Evolutionary conservation across 768 basidiomycete species (phyloP).

Genomic region (Ramaria sp.): DNA sequence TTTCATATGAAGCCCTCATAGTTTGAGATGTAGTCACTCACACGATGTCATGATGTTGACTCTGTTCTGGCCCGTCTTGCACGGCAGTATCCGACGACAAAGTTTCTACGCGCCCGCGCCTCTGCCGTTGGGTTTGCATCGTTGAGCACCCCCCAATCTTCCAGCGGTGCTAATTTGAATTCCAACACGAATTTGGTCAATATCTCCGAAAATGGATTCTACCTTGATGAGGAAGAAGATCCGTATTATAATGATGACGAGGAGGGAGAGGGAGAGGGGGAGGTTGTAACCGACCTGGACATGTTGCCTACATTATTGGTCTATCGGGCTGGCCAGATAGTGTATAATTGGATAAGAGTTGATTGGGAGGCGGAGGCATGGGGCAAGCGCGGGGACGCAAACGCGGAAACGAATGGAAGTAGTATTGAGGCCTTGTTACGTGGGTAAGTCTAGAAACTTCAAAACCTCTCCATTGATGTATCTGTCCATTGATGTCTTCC

Average conservation of each 20-base stretch:
- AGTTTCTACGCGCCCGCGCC: conserved; percentile 77
- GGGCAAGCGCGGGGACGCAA: background rate
- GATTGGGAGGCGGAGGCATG: conserved; percentile 41
- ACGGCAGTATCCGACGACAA: conserved; percentile 55
- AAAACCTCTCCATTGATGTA: background rate
- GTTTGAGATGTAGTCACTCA: conserved; percentile 42
- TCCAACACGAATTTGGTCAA: conserved; percentile 8
- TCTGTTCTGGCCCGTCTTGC: conserved; percentile 58
- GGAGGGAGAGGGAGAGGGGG: conserved; percentile 27
- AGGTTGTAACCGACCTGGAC: conserved; percentile 50
- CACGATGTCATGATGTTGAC: conserved; percentile 64
- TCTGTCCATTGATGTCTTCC: background rate
- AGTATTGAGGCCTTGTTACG: conserved; percentile 1
- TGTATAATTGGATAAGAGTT: conserved; percentile 82
- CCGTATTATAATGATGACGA: conserved; percentile 29
- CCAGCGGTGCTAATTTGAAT: conserved; percentile 7
- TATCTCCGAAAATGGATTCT: conserved; percentile 15
- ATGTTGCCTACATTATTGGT: conserved; percentile 72
- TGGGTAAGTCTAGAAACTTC: background rate
- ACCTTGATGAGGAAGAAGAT: conserved; percentile 34
- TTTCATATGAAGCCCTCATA: background rate
- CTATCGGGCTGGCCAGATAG: conserved; percentile 70
- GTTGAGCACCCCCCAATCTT: conserved; percentile 17
- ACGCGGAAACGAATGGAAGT: background rate
- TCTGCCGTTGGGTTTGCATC: conserved; percentile 63